Base-by-base conservation (phyloP, 306 rosid genomes). In the Pueraria montana region DNA sequence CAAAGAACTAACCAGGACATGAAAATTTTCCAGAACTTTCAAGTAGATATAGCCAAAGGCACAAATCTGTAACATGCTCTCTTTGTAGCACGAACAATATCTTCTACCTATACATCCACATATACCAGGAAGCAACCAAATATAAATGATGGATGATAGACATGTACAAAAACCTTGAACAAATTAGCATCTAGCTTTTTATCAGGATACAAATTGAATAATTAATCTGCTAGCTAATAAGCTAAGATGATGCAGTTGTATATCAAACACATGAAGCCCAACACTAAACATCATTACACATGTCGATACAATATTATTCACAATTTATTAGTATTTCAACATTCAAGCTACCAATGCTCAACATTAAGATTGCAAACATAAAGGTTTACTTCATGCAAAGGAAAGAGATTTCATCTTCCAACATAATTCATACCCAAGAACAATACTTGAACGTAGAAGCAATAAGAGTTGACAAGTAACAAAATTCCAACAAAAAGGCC, bases 51-150 rank as follows among this genome's bases (percentile, higher is more conserved):
- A 17, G 97, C 97, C 94, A 86, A 11, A 11, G 92, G 87, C 26
- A 87, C 91, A 63, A 96, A 86, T 89, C 98, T 90, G 86, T 91
- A 81, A 89, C 98, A 94, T 2, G 91, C 95, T 89, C 99, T 87
- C 93, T 96, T 96, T 11, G 97, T 97, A 16, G 97, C 98, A 58
- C 98, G 97, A 79, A 96, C 97, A 66, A 96, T 94, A 85, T 96
- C 98, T 79, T 96, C 99, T 68, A 96, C 74, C 99, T 96, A 84
- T 76, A 83, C 79, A 87, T 50, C 70, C n/a, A n/a, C n/a, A n/a
- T n/a, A n/a, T n/a, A n/a, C n/a, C n/a, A n/a, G n/a, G n/a, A n/a
- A n/a, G n/a, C n/a, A n/a, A n/a, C n/a, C 84, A 77, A 18, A 40
- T 48, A 81, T 4, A 27, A 27, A 27, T 27, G 32, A 27, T 27